Evolutionary conservation across 78 protist genomes (phyloP).

Genomic region (Pelomyxa schiedti): DNA sequence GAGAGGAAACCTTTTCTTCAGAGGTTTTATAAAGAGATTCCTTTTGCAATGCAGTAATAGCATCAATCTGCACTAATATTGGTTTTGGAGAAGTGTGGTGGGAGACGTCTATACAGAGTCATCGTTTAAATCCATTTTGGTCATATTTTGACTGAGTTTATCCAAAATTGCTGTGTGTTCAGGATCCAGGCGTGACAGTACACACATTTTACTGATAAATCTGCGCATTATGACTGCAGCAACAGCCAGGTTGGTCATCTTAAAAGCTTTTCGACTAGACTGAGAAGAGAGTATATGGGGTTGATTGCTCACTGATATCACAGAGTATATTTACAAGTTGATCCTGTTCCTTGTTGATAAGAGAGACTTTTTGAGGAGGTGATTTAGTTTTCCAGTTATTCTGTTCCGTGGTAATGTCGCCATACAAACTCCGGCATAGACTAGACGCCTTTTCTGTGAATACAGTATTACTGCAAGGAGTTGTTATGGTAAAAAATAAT

Average conservation of each 20-base stretch:
- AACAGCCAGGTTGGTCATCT: neutral
- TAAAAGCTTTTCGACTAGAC: neutral
- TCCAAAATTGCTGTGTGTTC: neutral
- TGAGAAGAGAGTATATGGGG: neutral
- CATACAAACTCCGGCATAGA: neutral
- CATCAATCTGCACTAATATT: too few relatives aligned
- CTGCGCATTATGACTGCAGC: neutral
- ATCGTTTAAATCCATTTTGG: neutral
- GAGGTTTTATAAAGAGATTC: too few relatives aligned
- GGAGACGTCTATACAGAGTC: too few relatives aligned
- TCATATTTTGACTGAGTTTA: neutral
- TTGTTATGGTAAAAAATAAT: neutral
- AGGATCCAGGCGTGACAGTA: neutral
- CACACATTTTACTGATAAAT: neutral
- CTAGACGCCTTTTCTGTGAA: neutral
- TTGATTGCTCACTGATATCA: neutral
- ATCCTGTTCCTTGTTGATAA: neutral
- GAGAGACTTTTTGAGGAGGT: neutral
- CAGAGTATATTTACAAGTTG: neutral
- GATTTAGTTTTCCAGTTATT: neutral
- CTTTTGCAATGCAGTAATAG: too few relatives aligned
- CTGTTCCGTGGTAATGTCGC: neutral
- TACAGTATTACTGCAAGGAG: neutral
- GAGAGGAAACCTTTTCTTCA: too few relatives aligned
- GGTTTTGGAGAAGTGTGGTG: too few relatives aligned